Base-by-base conservation (phyloP, 495 filamentous ascomycete genomes). In the Filosporella fistucella region DNA sequence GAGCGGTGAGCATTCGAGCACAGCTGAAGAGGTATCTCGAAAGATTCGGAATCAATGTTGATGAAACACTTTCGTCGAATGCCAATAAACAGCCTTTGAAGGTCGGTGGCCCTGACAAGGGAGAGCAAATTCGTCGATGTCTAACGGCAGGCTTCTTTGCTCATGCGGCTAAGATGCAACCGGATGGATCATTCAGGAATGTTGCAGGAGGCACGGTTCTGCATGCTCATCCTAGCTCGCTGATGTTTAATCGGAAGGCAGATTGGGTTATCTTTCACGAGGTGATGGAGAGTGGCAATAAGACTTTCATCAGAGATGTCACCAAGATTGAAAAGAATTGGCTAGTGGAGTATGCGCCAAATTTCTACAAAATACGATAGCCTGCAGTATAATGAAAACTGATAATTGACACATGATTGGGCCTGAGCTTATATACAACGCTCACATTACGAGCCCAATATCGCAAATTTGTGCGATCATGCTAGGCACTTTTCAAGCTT, bases 251-350 rank as follows among this genome's bases (percentile, higher is more conserved):
- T 67, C 81, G 93, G 35, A 96, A 95, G 71, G 89, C 88, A 14
- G 91, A 97, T 55, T 98, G 93, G 93, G 91, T 98, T 9, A 80
- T 98, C 33, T 98, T 97, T 60, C 86, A 94, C 59, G 94, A 97
- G 63, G 80, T 96, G 42, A 80, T 96, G 72, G 90, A 98, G 66
- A 94, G 88, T 17, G 85, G 88, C 13, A 76, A 78, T 46, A 97
- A 96, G 71, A 90, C 78, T 0, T 97, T 84, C 54, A 95, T 98
- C 45, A 76, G 91, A 34, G 93, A 98, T 68, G 69, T 96, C 44
- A 93, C 85, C 4, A 90, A 85, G 71, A 89, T 97, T 48, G 85
- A 96, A 64, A 95, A 88, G 72, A 72, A 70, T 35, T 98, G 91
- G 83, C 74, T 98, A 51, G 52, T 93, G 39, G 91, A 97, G 64